These are phyloP conservation scores for Barnettozyma pratensis DNA, from an alignment of 805 yeast species.

Conservation along the genomic window DNA sequence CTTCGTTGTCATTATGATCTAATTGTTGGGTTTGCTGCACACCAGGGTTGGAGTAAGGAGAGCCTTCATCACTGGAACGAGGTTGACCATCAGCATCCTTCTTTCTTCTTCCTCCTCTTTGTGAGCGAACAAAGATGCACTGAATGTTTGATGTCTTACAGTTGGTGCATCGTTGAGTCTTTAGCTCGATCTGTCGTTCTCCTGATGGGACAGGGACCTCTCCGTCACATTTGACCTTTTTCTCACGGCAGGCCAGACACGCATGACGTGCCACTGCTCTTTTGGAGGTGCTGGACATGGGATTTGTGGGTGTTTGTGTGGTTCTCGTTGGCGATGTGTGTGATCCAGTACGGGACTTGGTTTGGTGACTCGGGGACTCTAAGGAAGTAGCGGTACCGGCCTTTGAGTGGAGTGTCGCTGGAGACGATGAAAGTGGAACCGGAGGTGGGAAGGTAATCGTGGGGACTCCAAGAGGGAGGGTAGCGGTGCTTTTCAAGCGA, in stretches of 20 bases:
- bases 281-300: conserved; percentile 13
- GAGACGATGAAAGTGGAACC: not conserved
- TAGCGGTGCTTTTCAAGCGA: no score
- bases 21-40: no score
- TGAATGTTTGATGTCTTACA: conserved; percentile 40
- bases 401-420: not conserved
- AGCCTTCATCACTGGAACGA: not conserved
- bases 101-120: conserved; percentile 51
- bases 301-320: not conserved
- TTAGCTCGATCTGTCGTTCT: conserved; percentile 22
- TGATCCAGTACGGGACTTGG: no score
- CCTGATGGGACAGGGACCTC: conserved; percentile 33
- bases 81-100: conserved; percentile 4
- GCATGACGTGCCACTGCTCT: conserved; percentile 57
- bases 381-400: not conserved
- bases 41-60: no score
- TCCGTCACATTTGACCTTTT: conserved; percentile 64
- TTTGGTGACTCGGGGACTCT: not conserved
- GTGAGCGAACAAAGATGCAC: conserved; percentile 53
- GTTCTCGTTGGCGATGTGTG: no score
- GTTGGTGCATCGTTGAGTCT: conserved; percentile 39
- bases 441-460: no score
- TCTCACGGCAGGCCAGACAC: conserved; percentile 58
- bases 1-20: no score
- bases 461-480: no score